Percentiles rank a stretch among this genome's conserved stretches.
Conservation (phyloP, 208 protist species). For the Acanthamoeba triangularis region DNA sequence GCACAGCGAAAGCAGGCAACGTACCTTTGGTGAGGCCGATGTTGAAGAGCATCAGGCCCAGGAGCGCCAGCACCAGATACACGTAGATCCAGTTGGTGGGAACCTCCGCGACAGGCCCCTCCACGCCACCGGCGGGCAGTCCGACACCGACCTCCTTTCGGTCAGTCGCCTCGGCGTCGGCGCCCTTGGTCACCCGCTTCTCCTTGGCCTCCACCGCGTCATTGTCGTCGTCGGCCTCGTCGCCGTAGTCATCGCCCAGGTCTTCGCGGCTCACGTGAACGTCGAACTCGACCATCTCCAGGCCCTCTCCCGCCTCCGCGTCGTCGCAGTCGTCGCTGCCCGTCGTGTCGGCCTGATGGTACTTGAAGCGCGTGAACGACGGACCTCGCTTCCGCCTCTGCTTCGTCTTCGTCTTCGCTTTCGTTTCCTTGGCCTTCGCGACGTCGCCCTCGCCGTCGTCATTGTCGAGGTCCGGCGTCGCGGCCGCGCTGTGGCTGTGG, state of each 20-base stretch:
- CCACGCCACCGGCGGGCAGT: background rate
- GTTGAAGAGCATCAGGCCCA: constrained; percentile 13
- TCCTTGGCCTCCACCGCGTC: background rate
- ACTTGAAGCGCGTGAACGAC: background rate
- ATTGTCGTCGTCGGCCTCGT: background rate
- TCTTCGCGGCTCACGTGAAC: background rate
- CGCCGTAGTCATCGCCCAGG: background rate
- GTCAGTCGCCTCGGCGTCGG: background rate
- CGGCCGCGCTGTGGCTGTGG: background rate
- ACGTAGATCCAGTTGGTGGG: background rate
- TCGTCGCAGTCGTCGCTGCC: background rate
- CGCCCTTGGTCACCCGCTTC: background rate
- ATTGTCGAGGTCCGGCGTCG: background rate
- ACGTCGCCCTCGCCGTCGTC: background rate
- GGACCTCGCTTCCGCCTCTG: background rate
- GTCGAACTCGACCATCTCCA: background rate
- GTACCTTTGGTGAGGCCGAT: constrained; percentile 4
- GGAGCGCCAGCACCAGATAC: background rate
- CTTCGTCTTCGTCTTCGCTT: background rate
- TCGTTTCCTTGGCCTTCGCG: background rate
- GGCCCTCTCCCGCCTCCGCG: background rate
- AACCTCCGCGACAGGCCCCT: background rate
- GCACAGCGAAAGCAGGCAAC: background rate
- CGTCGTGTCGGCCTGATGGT: background rate
- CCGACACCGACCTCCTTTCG: background rate